A percentile compares a stretch with the other conserved stretches of the same genome.
Conservation (phyloP, 1,284 basidiomycete genomes). For the Prillingera fragicola region DNA sequence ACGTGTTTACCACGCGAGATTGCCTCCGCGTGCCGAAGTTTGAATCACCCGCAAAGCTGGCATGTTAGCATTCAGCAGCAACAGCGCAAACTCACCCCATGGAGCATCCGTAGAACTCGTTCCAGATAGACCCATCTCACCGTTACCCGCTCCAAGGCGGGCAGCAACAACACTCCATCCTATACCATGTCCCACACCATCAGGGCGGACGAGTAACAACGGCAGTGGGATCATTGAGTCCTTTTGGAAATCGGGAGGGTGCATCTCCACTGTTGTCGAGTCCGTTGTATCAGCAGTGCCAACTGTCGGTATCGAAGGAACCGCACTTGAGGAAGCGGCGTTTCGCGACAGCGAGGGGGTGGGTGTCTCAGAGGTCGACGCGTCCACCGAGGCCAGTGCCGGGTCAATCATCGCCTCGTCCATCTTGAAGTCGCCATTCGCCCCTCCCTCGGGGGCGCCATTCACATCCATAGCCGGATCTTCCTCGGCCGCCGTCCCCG, state of each 20-base stretch:
- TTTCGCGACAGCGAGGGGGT: too few species aligned
- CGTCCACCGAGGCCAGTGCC: neutral
- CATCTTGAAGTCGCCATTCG: too few species aligned
- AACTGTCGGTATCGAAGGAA: too few species aligned
- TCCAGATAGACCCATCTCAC: neutral
- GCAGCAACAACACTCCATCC: conserved; percentile 23
- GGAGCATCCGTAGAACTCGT: neutral
- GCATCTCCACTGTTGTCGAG: too few species aligned
- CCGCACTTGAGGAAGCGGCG: too few species aligned
- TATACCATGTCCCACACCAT: conserved; percentile 24
- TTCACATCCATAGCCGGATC: too few species aligned
- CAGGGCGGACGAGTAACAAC: conserved; percentile 22
- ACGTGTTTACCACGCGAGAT: too few species aligned
- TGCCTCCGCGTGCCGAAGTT: too few species aligned
- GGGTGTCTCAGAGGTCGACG: too few species aligned
- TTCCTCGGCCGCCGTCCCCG: too few species aligned
- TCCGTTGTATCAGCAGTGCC: too few species aligned
- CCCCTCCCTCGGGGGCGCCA: too few species aligned
- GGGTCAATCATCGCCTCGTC: neutral
- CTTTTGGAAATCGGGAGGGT: conserved; percentile 1
- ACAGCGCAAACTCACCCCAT: neutral
- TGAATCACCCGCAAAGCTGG: neutral
- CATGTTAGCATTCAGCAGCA: neutral
- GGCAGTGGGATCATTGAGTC: conserved; percentile 14
- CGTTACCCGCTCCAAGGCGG: neutral